phyloP scores from a whole-genome alignment of 768 basidiomycete genomes.

The Lactifluus subvellereus region DNA sequence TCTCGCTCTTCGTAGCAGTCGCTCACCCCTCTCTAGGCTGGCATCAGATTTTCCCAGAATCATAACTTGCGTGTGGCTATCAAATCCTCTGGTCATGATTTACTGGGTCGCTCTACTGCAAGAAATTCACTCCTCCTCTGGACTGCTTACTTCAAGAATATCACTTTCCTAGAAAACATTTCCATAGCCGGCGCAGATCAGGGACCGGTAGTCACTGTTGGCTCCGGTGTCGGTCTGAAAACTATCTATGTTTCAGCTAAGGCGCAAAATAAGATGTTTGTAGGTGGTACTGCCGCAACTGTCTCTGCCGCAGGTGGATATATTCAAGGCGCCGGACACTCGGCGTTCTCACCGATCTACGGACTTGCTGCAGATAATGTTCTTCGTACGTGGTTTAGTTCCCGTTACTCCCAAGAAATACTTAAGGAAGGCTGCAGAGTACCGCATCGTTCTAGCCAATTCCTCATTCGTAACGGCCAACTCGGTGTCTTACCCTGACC shows the following conservation, averaged over 20 bases:
- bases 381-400: slow-evolving; percentile 18
- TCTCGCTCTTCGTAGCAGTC: background rate
- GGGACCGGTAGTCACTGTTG: slow-evolving; percentile 26
- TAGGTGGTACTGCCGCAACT: slow-evolving; percentile 19
- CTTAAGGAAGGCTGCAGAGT: slow-evolving; percentile 1
- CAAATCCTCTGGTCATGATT: background rate
- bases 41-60: background rate
- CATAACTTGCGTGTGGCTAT: background rate
- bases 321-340: slow-evolving; percentile 28
- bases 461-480: background rate
- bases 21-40: background rate
- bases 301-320: slow-evolving; percentile 27
- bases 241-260: background rate
- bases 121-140: slow-evolving; percentile 38
- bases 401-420: too few relatives aligned
- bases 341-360: slow-evolving; percentile 24
- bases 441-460: slow-evolving; percentile 10
- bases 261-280: background rate
- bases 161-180: slow-evolving; percentile 7
- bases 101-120: slow-evolving; percentile 30
- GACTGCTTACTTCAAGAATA: slow-evolving; percentile 36
- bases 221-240: background rate
- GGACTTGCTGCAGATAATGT: slow-evolving; percentile 28
- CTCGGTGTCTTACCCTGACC: slow-evolving; percentile 6
- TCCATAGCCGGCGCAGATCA: slow-evolving; percentile 8